Percentiles rank a stretch among this genome's conserved stretches.
Evolutionary conservation across 2,329 filamentous ascomycete species (phyloP).

Genomic region (Fusarium sp.): DNA sequence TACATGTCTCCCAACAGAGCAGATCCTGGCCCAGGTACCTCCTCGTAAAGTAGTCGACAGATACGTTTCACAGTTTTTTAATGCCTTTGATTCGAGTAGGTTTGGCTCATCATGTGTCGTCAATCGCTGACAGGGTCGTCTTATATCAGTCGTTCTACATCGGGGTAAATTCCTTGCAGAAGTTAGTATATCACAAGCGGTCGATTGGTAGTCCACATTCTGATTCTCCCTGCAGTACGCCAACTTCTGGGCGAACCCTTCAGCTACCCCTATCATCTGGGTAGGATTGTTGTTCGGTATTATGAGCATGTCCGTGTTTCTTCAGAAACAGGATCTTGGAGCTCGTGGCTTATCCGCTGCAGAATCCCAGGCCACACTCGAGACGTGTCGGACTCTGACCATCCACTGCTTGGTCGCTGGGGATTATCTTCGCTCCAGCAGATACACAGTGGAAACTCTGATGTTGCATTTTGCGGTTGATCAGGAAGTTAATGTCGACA

Average conservation of each 20-base stretch:
- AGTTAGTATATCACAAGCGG: neutral
- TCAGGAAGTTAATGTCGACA: conserved; percentile 26
- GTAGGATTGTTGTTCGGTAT: conserved; percentile 25
- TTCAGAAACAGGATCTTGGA: conserved; percentile 7
- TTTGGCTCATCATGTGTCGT: neutral
- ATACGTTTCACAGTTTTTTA: conserved; percentile 41
- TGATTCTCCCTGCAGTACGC: conserved; percentile 7
- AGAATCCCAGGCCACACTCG: conserved; percentile 14
- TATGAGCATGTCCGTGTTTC: conserved; percentile 12
- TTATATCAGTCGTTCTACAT: conserved; percentile 6
- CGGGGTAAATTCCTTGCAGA: conserved; percentile 23
- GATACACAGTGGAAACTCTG: conserved; percentile 36
- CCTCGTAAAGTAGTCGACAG: conserved; percentile 38
- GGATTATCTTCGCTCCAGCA: conserved; percentile 34
- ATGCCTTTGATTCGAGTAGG: conserved; percentile 32
- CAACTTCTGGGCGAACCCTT: conserved; percentile 15
- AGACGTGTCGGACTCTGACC: conserved; percentile 34
- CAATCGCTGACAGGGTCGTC: neutral
- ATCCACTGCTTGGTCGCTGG: conserved; percentile 40
- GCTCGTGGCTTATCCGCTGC: neutral
- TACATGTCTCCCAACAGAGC: conserved; percentile 10
- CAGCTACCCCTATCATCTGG: conserved; percentile 17
- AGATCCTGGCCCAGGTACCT: conserved; percentile 34
- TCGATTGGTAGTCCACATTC: neutral
- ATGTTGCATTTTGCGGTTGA: conserved; percentile 39